Conservation (phyloP, 2,329 filamentous ascomycete species). For the Fusarium chaquense region DNA sequence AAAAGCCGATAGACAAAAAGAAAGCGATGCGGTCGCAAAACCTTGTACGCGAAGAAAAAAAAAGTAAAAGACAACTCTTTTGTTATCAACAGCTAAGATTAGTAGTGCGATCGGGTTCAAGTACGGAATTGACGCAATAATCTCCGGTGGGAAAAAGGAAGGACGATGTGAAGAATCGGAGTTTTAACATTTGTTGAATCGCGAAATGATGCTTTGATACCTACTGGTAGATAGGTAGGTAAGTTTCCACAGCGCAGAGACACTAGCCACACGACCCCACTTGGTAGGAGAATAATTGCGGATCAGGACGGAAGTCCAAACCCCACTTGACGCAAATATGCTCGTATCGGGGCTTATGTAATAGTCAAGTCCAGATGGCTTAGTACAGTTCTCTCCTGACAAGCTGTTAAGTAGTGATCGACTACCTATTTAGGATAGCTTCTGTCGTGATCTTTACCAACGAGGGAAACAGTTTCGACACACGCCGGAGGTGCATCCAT, state of each 20-base stretch:
- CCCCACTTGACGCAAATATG: neutral
- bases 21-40: slow-evolving; percentile 13
- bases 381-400: slow-evolving; percentile 33
- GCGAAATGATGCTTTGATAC: slow-evolving; percentile 36
- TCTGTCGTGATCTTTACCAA: slow-evolving; percentile 14
- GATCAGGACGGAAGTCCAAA: no score
- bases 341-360: slow-evolving; percentile 31
- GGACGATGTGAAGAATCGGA: slow-evolving; percentile 11
- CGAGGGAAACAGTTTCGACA: slow-evolving; percentile 11
- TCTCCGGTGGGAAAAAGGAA: slow-evolving; percentile 7
- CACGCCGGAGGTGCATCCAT: slow-evolving; percentile 31
- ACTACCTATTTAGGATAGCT: slow-evolving; percentile 35
- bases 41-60: neutral
- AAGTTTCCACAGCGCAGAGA: slow-evolving; percentile 7
- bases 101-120: neutral
- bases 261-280: slow-evolving; percentile 9
- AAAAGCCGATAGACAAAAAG: neutral
- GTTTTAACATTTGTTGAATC: slow-evolving; percentile 17
- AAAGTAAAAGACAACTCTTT: neutral
- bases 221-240: neutral
- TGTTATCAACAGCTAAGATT: slow-evolving; percentile 17
- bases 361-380: slow-evolving; percentile 27
- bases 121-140: neutral
- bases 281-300: neutral
- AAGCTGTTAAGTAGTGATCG: slow-evolving; percentile 38